Conservation (phyloP, 2,329 filamentous ascomycete species). For the Aspergillus intermedius region DNA sequence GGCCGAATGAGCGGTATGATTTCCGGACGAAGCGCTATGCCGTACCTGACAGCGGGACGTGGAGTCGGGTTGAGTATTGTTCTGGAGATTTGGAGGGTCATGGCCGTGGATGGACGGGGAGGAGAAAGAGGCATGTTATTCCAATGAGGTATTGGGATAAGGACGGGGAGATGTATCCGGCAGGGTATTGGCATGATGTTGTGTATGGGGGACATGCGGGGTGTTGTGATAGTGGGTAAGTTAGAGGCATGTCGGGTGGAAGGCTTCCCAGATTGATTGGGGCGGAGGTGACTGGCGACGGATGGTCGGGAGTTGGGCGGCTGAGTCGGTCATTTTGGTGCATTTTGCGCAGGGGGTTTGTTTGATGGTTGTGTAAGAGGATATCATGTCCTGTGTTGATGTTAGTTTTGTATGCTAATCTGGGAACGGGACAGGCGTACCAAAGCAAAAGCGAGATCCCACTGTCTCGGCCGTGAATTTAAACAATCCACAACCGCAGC, state of each 20-base stretch:
- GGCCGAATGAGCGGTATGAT: slow-evolving; percentile 21
- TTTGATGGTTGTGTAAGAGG: slow-evolving; percentile 37
- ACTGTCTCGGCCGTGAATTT: slow-evolving; percentile 29
- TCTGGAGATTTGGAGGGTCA: slow-evolving; percentile 6
- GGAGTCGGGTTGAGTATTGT: slow-evolving; percentile 26
- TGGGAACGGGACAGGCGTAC: slow-evolving; percentile 19
- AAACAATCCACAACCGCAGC: slow-evolving; percentile 28
- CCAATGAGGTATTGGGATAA: slow-evolving; percentile 22
- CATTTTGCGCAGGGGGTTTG: slow-evolving; percentile 35
- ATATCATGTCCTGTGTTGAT: slow-evolving; percentile 36
- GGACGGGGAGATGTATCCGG: slow-evolving; percentile 14
- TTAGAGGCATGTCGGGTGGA: slow-evolving; percentile 27
- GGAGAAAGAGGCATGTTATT: slow-evolving; percentile 14
- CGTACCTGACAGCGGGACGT: slow-evolving; percentile 21
- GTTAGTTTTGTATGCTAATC: slow-evolving; percentile 2
- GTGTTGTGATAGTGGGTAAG: neutral
- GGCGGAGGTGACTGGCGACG: slow-evolving; percentile 20
- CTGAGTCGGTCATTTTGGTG: slow-evolving; percentile 29
- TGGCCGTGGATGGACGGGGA: neutral
- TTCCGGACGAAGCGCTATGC: slow-evolving; percentile 26
- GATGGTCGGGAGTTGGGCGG: slow-evolving; percentile 35
- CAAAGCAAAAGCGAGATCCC: slow-evolving; percentile 34
- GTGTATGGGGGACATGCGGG: slow-evolving; percentile 10
- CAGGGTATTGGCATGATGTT: slow-evolving; percentile 17
- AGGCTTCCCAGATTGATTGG: slow-evolving; percentile 26